Base-by-base conservation (phyloP, 352 stramenopile genomes). In the Phytophthora parvispora region DNA sequence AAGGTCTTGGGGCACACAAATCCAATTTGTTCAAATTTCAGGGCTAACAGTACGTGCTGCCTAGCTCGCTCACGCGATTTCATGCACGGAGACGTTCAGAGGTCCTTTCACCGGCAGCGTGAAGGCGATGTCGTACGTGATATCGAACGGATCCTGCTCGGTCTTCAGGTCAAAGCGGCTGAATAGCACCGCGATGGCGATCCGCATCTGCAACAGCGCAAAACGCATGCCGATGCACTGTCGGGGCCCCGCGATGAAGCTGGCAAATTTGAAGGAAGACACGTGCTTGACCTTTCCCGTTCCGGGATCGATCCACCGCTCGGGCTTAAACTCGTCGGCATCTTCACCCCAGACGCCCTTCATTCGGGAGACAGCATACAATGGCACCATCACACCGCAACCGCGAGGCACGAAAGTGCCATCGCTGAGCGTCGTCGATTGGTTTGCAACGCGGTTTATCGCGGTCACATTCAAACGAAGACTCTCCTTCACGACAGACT, bases 401-500 rank as follows among this genome's bases (percentile, higher is more conserved):
- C 81, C 81, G 18, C 62, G 61, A 12, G 48, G 38, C 3, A 91
- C 43, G 36, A 51, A 78, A 67, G 83, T 90, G 43, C 81, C 80
- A 47, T 91, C 80, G 2, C 65, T 68, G 3, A 92, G 68, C 52
- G 75, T 85, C n/a, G 78, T 76, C 48, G 87, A 84, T 1, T 49
- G 22, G 9, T 50, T 73, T 2, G 71, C 51, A 7, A 60, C 69
- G 5, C 83, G 78, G 3, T 65, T 49, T 1, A 79, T 69, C 4
- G 73, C 66, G 3, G 72, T 61, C 0, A 86, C 80, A 50, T 82
- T 77, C 40, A 95, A 40, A 0, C 87, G 78, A 22, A 93, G 61
- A 29, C 43, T 86, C 59, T 95, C 87, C 7, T 67, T 69, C 22
- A 92, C 67, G 6, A 80, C 68, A 1, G 78, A 84, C 29, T 87